phyloP scores from a whole-genome alignment of 495 filamentous ascomycete species.

The Lasiosphaeris hirsuta region DNA sequence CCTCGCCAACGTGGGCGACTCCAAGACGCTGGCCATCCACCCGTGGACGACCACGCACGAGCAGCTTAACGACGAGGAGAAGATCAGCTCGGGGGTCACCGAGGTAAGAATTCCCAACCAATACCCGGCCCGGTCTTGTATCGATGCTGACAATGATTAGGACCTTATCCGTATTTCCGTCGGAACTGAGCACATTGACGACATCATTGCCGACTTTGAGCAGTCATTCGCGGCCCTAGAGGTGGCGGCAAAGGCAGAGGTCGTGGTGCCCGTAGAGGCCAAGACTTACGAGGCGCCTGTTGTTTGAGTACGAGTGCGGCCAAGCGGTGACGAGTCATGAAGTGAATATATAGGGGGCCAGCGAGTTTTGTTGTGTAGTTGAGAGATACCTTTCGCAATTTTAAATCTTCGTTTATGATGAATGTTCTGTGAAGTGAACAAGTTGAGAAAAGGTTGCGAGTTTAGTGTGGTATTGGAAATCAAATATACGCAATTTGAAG shows the following conservation, averaged over 20 bases:
- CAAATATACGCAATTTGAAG: too few species aligned
- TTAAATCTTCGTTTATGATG: background rate
- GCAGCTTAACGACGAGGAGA: slow-evolving; percentile 84
- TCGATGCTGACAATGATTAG: slow-evolving; percentile 13
- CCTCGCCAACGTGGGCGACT: slow-evolving; percentile 73
- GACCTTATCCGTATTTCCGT: slow-evolving; percentile 96
- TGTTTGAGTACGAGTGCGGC: slow-evolving; percentile 20
- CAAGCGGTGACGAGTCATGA: too few species aligned
- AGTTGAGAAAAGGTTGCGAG: background rate
- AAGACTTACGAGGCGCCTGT: slow-evolving; percentile 37
- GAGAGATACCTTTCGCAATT: background rate
- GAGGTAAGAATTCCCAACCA: slow-evolving; percentile 45
- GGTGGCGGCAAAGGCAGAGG: slow-evolving; percentile 30
- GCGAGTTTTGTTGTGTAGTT: background rate
- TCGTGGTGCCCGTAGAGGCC: slow-evolving; percentile 19
- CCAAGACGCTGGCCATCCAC: slow-evolving; percentile 94
- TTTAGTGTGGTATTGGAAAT: background rate
- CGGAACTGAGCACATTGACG: slow-evolving; percentile 95
- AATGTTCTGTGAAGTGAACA: background rate
- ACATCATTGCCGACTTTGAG: slow-evolving; percentile 94
- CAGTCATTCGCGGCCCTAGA: slow-evolving; percentile 71
- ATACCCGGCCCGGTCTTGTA: background rate
- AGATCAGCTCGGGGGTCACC: slow-evolving; percentile 74
- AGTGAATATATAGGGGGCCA: too few species aligned
- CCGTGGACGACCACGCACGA: slow-evolving; percentile 96